These are phyloP conservation scores for Ceratonia siliqua DNA, from an alignment of 306 rosid species.

Conservation along the genomic window DNA sequence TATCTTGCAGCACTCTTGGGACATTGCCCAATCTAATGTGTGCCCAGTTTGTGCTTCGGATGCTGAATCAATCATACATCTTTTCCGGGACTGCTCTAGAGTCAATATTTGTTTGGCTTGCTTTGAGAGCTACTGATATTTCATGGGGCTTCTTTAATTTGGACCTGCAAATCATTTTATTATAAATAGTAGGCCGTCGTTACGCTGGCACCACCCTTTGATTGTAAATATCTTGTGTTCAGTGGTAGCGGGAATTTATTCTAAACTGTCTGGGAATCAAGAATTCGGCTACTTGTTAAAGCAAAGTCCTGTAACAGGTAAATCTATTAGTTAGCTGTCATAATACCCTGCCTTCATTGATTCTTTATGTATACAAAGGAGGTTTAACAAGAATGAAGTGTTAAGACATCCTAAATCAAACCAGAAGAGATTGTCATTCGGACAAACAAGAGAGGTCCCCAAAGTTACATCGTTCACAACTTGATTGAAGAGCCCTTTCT, in stretches of 20 bases:
- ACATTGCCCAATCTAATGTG: no score
- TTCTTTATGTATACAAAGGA: background rate
- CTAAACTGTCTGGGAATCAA: slow-evolving; percentile 19
- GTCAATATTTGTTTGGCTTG: no score
- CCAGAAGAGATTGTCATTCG: slow-evolving; percentile 26
- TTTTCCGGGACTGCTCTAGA: no score
- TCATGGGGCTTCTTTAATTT: no score
- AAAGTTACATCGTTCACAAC: slow-evolving; percentile 6
- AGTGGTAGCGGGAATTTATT: slow-evolving; percentile 23
- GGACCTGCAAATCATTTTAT: background rate
- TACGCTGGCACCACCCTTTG: slow-evolving; percentile 21
- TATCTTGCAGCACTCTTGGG: no score
- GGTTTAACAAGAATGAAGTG: slow-evolving; percentile 20
- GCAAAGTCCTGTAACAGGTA: background rate
- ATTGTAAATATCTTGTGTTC: slow-evolving; percentile 10
- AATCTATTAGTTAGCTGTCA: no score
- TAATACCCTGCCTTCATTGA: background rate
- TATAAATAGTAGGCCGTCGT: background rate
- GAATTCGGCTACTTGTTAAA: background rate
- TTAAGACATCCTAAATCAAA: slow-evolving; percentile 20
- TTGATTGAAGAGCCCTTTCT: slow-evolving; percentile 21
- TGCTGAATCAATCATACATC: no score
- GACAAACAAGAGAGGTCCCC: slow-evolving; percentile 27
- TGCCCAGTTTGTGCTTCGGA: no score
- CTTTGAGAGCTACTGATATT: no score